A percentile compares a stretch with the other conserved stretches of the same genome.
Conservation (phyloP, 2,329 filamentous ascomycete species). For the Fusarium mexicanum region DNA sequence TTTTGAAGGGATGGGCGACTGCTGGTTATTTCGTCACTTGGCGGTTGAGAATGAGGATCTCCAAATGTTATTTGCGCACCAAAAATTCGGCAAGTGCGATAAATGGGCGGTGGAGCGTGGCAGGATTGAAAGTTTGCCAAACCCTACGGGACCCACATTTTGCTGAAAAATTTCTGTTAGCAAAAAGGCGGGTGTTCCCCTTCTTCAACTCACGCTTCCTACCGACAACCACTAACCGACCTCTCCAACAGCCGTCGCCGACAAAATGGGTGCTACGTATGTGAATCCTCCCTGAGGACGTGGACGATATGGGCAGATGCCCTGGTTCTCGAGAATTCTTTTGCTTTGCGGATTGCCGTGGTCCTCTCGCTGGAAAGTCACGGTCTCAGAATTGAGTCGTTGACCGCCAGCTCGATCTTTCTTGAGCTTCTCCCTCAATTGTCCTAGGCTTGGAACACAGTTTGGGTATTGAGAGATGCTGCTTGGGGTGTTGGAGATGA, state of each 20-base stretch:
- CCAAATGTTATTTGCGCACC: slow-evolving; percentile 39
- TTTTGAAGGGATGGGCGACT: slow-evolving; percentile 63
- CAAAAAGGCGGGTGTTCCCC: slow-evolving; percentile 1
- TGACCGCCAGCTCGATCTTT: slow-evolving; percentile 80
- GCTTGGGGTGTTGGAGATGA: slow-evolving; percentile 82
- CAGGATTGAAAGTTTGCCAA: slow-evolving; percentile 48
- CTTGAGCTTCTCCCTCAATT: slow-evolving; percentile 69
- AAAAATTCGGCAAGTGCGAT: slow-evolving; percentile 30
- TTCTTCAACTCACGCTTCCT: slow-evolving; percentile 33
- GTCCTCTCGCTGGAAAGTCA: slow-evolving; percentile 80
- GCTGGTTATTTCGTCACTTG: slow-evolving; percentile 49
- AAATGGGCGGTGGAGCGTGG: slow-evolving; percentile 49
- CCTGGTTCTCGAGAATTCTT: slow-evolving; percentile 58
- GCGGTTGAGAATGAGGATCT: slow-evolving; percentile 48
- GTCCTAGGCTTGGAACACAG: slow-evolving; percentile 56
- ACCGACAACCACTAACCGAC: slow-evolving; percentile 53
- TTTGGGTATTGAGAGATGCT: slow-evolving; percentile 67
- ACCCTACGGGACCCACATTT: slow-evolving; percentile 41
- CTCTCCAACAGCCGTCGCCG: slow-evolving; percentile 51
- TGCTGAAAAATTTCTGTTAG: slow-evolving; percentile 30
- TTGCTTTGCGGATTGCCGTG: slow-evolving; percentile 77
- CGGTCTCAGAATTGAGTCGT: slow-evolving; percentile 43
- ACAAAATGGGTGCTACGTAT: slow-evolving; percentile 65
- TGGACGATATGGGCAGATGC: slow-evolving; percentile 49
- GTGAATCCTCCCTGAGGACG: slow-evolving; percentile 52